A percentile compares a stretch with the other conserved stretches of the same genome.
Evolutionary conservation across 208 protist species (phyloP).

Genomic region (Leishmania braziliensis): DNA sequence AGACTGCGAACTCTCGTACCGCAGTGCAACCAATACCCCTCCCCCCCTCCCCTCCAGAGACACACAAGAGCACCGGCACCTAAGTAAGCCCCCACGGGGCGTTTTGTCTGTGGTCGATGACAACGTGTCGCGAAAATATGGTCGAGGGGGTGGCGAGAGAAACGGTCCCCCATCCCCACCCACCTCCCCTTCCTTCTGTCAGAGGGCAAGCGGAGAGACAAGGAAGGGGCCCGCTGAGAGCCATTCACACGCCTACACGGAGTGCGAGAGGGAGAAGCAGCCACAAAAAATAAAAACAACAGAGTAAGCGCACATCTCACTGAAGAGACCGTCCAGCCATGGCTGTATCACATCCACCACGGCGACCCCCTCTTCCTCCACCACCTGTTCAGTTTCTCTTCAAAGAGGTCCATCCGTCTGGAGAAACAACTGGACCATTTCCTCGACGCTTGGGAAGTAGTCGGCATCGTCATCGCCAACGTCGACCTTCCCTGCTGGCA

Average conservation of each 20-base stretch:
- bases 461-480: background rate
- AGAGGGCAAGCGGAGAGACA: background rate
- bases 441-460: conserved; percentile 38
- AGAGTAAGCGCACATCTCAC: background rate
- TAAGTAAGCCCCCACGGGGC: too few species aligned
- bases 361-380: background rate
- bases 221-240: background rate
- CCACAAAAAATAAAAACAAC: background rate
- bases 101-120: too few species aligned
- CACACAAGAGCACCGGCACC: too few species aligned
- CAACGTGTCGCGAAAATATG: too few species aligned
- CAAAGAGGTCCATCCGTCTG: conserved; percentile 32
- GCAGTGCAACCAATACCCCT: background rate
- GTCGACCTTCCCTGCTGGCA: background rate
- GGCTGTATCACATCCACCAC: background rate
- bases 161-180: background rate
- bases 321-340: background rate
- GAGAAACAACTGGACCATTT: conserved; percentile 40
- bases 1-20: background rate
- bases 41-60: background rate
- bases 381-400: background rate
- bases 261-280: background rate
- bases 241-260: background rate
- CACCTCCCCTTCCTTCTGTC: background rate
- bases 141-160: too few species aligned